Conservation (phyloP, 108 stramenopile species). For the Nannochloropsis salina region DNA sequence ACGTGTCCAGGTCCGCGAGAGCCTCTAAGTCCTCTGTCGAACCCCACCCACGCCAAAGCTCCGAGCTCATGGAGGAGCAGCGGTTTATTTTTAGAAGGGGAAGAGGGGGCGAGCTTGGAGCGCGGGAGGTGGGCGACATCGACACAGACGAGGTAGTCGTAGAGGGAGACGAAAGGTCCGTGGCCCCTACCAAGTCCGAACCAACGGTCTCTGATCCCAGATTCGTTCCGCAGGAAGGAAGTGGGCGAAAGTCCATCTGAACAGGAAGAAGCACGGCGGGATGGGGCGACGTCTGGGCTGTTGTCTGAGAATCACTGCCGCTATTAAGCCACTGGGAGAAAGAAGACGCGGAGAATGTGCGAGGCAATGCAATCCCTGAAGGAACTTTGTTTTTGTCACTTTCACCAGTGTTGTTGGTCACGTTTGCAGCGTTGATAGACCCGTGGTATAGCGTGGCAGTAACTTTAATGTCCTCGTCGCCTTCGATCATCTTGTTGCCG, state of each 20-base stretch:
- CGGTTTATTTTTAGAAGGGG: not conserved
- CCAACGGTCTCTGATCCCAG: too few species aligned
- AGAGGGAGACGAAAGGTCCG: too few species aligned
- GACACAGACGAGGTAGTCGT: too few species aligned
- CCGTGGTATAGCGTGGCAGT: not conserved
- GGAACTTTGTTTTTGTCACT: not conserved
- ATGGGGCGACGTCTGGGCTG: too few species aligned
- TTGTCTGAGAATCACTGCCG: not conserved
- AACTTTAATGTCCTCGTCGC: not conserved
- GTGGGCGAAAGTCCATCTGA: too few species aligned
- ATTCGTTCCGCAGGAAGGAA: too few species aligned
- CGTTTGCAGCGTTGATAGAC: not conserved
- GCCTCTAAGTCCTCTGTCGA: not conserved
- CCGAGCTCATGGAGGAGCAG: slow-evolving; percentile 7
- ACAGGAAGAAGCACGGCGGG: too few species aligned
- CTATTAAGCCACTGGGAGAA: not conserved
- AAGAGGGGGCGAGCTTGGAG: not conserved
- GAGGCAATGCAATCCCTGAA: not conserved
- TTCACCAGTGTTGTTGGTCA: not conserved
- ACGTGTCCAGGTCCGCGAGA: not conserved
- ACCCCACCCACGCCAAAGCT: slow-evolving; percentile 7
- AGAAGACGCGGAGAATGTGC: not conserved
- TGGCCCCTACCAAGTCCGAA: too few species aligned
- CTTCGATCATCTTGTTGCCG: not conserved
- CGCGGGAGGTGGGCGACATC: not conserved